Evolutionary conservation across 2,329 filamentous ascomycete genomes (phyloP), one percentile per base, ranked within the genome.

Genomic region (Talaromyces sp.): DNA sequence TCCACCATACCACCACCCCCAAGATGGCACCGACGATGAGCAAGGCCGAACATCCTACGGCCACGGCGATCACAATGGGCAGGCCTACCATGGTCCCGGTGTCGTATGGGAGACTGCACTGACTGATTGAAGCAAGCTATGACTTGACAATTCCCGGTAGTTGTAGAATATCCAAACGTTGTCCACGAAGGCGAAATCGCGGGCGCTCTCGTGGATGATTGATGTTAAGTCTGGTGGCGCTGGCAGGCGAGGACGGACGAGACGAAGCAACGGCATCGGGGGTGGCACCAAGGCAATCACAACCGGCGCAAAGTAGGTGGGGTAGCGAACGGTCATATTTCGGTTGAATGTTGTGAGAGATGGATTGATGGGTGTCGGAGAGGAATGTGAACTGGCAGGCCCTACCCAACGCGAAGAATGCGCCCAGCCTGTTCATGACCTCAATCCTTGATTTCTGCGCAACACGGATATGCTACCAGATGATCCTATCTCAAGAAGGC

Each of bases 1-100:
- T 69, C 32, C 74, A 63, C 73, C 72, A 75, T 26, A 73, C 65
- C 8, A 74, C 65, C 27, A 73, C 69, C 7, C 65, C 67, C 11
- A 72, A 67, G 29, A 71, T 68, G n/a, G 66, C 68, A 32, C 65
- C 63, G 27, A 73, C 69, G 46, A 75, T 65, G 56, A 74, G 71
- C 27, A 74, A 61, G 54, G 68, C 71, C 29, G 70, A 70, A 59
- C 66, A 70, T 53, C 67, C 69, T 55, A 72, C 72, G 61, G 72
- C 70, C 57, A 75, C 69, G 54, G 73, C 73, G 43, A 75, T 68
- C 43, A 73, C 66, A 17, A 69, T 65, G 35, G 67, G 70, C 57
- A 73, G 62, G 53, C 66, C 64, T 61, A 72, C 62, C 73, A 75
- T 75, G 53, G 61, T 71, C 65, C 54, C 54, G 53, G n/a, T 24